Percentiles rank a stretch among this genome's conserved stretches.
Conservation (phyloP, 495 filamentous ascomycete species). For the Neurospora sublineolata region DNA sequence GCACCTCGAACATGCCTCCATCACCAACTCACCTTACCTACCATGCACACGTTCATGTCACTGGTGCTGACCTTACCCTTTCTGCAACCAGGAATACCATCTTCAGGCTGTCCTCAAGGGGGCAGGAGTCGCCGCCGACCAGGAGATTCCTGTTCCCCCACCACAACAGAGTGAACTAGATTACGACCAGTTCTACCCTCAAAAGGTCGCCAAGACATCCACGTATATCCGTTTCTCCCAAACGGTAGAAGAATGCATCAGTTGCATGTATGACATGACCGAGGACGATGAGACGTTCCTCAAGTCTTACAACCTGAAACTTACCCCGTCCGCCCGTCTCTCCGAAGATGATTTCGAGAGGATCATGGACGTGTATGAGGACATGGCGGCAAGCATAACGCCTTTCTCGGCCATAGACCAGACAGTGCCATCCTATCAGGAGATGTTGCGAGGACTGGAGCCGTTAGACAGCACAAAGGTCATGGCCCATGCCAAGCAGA, state of each 20-base stretch:
- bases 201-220: conserved; percentile 64
- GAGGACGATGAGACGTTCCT: conserved; percentile 80
- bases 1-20: conserved; percentile 12
- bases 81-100: conserved; percentile 76
- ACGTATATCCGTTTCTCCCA: conserved; percentile 97
- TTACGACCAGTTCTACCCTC: conserved; percentile 82
- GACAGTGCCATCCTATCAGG: conserved; percentile 66
- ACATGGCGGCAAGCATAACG: conserved; percentile 65
- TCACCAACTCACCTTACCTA: conserved; percentile 20
- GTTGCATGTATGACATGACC: conserved; percentile 80
- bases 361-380: conserved; percentile 90
- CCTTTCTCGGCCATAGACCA: conserved; percentile 84
- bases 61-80: conserved; percentile 22
- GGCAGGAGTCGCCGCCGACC: conserved; percentile 53
- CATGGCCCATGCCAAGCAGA: conserved; percentile 64
- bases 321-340: conserved; percentile 49
- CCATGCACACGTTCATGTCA: background rate
- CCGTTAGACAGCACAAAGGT: conserved; percentile 53
- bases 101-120: conserved; percentile 83
- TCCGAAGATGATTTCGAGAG: conserved; percentile 86
- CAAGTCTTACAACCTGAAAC: conserved; percentile 70
- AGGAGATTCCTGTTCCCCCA: conserved; percentile 79
- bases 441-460: conserved; percentile 68
- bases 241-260: conserved; percentile 86
- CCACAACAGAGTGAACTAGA: conserved; percentile 63